Base-by-base conservation (phyloP, 805 yeast species). In the Saccharomycopsis schoenii region DNA sequence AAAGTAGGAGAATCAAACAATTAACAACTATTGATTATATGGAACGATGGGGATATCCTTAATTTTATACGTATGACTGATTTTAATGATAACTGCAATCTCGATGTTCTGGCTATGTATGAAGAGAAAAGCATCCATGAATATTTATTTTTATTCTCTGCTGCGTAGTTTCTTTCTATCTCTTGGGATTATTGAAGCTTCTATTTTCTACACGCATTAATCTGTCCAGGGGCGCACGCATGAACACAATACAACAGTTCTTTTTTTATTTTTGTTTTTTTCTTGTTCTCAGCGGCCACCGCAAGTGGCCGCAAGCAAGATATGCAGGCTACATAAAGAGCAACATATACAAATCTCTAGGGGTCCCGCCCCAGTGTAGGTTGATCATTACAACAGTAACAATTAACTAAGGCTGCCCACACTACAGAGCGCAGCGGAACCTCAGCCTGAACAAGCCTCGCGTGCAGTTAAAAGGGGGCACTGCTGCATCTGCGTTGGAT, bases 151-250 rank as follows among this genome's bases (percentile, higher is more conserved):
- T 29, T 29, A 29, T 29, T 37, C 15, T 47, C 52, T 24, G 11
- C 34, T 47, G 52, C 52, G 21, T 47, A 47, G 21, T 47, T 47
- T 47, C 15, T 25, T 29, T 29, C 6, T 29, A 3, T 29, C 3
- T 29, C 34, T 29, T 6, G 3, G 3, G 34, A 29, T 4, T 29
- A 4, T 4, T 29, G 34, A 29, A 29, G 52, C 29, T 47, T 21
- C 52, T 47, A 47, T 47, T 47, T 43, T 47, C 21, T 47, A 47
- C 34, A 25, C 52, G 52, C 52, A 47, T 47, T 47, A 47, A 42
- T 1, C 15, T 47, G 55, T 8, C 29, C 55, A 43, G 59, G 59
- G 37, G 47, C 55, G 47, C 42, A 55, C 21, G 52, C 24, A n/a
- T 17, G 25, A 29, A 15, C 15, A 25, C 55, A 25, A 52, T 55